Conservation (phyloP, 2,329 filamentous ascomycete genomes). For the Incumbomyces lentus region DNA sequence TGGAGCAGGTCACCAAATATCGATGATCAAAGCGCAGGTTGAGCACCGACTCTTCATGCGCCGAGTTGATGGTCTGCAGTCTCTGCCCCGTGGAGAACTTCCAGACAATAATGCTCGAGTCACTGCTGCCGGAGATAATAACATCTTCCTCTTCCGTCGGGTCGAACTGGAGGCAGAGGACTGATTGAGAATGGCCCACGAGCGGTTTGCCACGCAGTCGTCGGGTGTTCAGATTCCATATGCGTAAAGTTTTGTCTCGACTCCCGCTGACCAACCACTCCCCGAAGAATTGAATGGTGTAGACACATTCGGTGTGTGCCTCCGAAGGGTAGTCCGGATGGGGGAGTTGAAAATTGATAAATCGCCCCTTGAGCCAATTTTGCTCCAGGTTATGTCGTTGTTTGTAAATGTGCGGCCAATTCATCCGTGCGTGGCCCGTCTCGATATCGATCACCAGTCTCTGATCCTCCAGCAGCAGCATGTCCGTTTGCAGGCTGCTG, state of each 20-base stretch:
- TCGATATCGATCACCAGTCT: slow-evolving; percentile 19
- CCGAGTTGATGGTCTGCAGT: slow-evolving; percentile 62
- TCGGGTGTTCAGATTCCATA: slow-evolving; percentile 80
- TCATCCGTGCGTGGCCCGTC: slow-evolving; percentile 48
- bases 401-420: slow-evolving; percentile 89
- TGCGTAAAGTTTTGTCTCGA: slow-evolving; percentile 72
- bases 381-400: slow-evolving; percentile 74
- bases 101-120: slow-evolving; percentile 85
- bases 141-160: slow-evolving; percentile 76
- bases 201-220: slow-evolving; percentile 67
- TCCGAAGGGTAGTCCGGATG: slow-evolving; percentile 71
- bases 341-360: slow-evolving; percentile 78
- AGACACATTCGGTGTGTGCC: slow-evolving; percentile 85
- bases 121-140: slow-evolving; percentile 90
- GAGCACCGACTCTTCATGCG: slow-evolving; percentile 81
- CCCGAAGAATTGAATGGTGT: slow-evolving; percentile 80
- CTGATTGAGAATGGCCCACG: slow-evolving; percentile 68
- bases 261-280: slow-evolving; percentile 89
- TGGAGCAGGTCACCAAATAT: slow-evolving; percentile 91
- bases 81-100: slow-evolving; percentile 81
- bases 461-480: not conserved
- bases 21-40: slow-evolving; percentile 87
- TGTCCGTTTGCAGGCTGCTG: not conserved
- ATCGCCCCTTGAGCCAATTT: slow-evolving; percentile 82
- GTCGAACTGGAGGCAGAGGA: slow-evolving; percentile 92